Evolutionary conservation across 2,329 filamentous ascomycete genomes (phyloP), one percentile per base, ranked within the genome.

Genomic region (Biscogniauxia marginata): DNA sequence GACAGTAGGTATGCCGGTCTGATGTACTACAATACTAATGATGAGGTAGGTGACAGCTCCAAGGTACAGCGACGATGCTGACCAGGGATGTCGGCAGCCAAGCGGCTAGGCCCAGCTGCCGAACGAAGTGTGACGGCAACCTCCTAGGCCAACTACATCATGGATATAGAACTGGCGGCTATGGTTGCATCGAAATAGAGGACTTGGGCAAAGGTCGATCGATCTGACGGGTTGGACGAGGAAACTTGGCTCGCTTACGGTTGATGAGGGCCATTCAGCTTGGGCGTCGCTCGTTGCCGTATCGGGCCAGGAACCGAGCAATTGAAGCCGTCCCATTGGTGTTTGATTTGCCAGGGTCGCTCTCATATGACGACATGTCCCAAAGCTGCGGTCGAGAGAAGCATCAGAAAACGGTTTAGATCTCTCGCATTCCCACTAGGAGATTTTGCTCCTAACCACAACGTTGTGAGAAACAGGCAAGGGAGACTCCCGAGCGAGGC

Each of bases 311-410:
- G 52, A 58, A 62, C 60, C 44, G 57, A 46, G 34, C 16, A 39
- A 49, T 57, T 53, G 18, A 43, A 39, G 23, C 11, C 18, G 49
- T 21, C 24, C 55, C 52, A 63, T 63, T 62, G 61, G 61, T 43
- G 55, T 49, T 7, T 25, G 30, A 18, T 30, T 24, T 44, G 49
- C 21, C 19, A 55, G 54, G 54, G 49, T 58, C 56, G 52, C 52
- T 46, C 22, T 19, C 54, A 50, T 58, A 62, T 63, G 61, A 63
- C 61, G 61, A 63, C 57, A 63, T 21, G 25, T 13, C 30, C 52
- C 46, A 43, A 49, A 54, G 58, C 60, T 58, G 52, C 30, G 44
- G 47, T 55, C 57, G 53, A 56, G 57, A 49, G 18, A 25, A 46
- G 51, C 56, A 39, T 53, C 22, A 49, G 44, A 34, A 45, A 25